Evolutionary conservation across 2,329 filamentous ascomycete genomes (phyloP), one percentile per base, ranked within the genome.

Genomic region (Arthroderma sp.): DNA sequence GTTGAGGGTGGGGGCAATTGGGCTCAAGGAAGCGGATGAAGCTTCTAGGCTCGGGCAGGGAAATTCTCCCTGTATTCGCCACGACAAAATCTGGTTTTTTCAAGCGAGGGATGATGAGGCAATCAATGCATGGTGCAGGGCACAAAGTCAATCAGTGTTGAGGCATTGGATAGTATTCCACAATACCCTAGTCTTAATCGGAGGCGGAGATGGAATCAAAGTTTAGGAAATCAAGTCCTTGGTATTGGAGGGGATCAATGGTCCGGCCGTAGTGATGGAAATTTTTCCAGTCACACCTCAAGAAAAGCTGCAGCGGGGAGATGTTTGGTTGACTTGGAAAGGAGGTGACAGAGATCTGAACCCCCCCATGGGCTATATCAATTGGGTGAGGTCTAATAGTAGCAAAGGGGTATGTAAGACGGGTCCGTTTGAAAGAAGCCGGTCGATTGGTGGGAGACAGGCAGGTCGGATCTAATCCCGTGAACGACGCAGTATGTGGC

Each of bases 401-500:
- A 17, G 15, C 17, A 7, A 54, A 41, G 15, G 17, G 39, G 52
- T 39, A 33, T 54, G 52, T 38, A 33, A 54, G 52, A 54, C 28
- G 33, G 19, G 11, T 38, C 19, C 17, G 17, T 54, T 41, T 28
- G 21, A 21, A 11, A 23, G 15, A 15, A 33, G 35, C 1, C 19
- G 19, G 52, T 51, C 47, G 13, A 54, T 54, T 54, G 52, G 52
- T 41, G 21, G 33, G 17, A 9, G 13, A 19, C 28, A 21, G 37
- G 35, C 11, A 51, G 25, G 41, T 31, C n/a, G 38, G 51, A 49
- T 54, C 33, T 52, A 62, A 59, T 61, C 61, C 59, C 60, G 61
- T 62, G 61, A 62, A 56, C 55, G 57, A 39, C 35, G 56, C 33
- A 54, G 19, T 49, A 61, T 62, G 60, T 61, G 60, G 61, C 58